Evolutionary conservation across 768 basidiomycete species (phyloP).

Genomic region (Trametes cingulata): DNA sequence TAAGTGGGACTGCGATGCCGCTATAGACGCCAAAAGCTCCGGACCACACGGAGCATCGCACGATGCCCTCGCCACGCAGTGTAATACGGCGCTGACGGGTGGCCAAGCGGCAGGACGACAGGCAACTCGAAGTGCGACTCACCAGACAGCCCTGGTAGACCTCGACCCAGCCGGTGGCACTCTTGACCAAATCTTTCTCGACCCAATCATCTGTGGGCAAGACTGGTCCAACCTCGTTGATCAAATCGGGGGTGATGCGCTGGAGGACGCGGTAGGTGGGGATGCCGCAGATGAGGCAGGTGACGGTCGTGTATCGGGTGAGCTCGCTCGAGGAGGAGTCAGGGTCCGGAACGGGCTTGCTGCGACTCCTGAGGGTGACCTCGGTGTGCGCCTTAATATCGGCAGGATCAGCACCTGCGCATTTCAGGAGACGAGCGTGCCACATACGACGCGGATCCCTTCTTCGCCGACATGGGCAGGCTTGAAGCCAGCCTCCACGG

Average conservation of each 20-base stretch:
- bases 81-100: neutral
- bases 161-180: slow-evolving; percentile 72
- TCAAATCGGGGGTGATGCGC: slow-evolving; percentile 54
- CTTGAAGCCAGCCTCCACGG: slow-evolving; percentile 44
- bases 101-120: neutral
- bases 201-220: slow-evolving; percentile 77
- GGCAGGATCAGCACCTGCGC: slow-evolving; percentile 1
- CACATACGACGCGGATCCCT: slow-evolving; percentile 65
- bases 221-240: slow-evolving; percentile 62
- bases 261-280: slow-evolving; percentile 71
- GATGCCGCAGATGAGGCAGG: slow-evolving; percentile 67
- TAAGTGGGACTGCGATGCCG: slow-evolving; percentile 2
- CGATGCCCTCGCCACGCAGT: neutral
- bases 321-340: slow-evolving; percentile 18
- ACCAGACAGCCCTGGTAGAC: slow-evolving; percentile 67
- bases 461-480: slow-evolving; percentile 65
- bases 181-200: slow-evolving; percentile 70
- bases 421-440: neutral
- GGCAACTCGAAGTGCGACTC: slow-evolving; percentile 35
- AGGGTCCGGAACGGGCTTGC: slow-evolving; percentile 24
- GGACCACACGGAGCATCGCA: slow-evolving; percentile 8
- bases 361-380: slow-evolving; percentile 65
- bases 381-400: slow-evolving; percentile 61
- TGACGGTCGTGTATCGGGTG: slow-evolving; percentile 62
- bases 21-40: slow-evolving; percentile 5